Conservation (phyloP, 148 eudicot genomes). For the Cornus suecica region DNA sequence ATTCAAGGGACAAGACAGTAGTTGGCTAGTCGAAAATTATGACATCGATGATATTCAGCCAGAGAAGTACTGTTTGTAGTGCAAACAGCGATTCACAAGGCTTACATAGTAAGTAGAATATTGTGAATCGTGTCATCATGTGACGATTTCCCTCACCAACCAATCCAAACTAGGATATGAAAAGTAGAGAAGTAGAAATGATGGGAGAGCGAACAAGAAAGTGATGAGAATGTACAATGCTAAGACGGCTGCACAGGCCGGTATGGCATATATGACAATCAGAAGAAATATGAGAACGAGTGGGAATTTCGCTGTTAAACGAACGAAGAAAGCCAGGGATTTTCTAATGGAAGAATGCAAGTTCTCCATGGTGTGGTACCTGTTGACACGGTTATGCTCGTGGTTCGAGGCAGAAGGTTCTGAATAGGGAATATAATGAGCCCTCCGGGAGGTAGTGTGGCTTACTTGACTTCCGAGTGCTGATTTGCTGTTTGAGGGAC, state of each 20-base stretch:
- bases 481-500: slow-evolving; percentile 21
- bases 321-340: slow-evolving; percentile 24
- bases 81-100: background rate
- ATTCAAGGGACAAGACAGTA: no score
- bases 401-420: slow-evolving; percentile 18
- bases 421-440: background rate
- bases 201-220: slow-evolving; percentile 31
- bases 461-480: background rate
- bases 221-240: slow-evolving; percentile 32
- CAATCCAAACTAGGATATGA: slow-evolving; percentile 36
- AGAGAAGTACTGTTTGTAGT: background rate
- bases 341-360: slow-evolving; percentile 13
- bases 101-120: background rate
- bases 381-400: background rate
- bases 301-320: slow-evolving; percentile 26
- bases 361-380: slow-evolving; percentile 15
- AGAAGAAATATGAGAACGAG: slow-evolving; percentile 26
- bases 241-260: slow-evolving; percentile 27
- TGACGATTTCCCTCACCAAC: slow-evolving; percentile 33
- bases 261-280: slow-evolving; percentile 27
- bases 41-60: background rate
- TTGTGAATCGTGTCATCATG: slow-evolving; percentile 18
- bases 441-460: slow-evolving; percentile 16
- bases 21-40: background rate
- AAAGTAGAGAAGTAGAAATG: slow-evolving; percentile 32